phyloP scores from a whole-genome alignment of 2,329 filamentous ascomycete species.

The Trichoderma brevicompactum region DNA sequence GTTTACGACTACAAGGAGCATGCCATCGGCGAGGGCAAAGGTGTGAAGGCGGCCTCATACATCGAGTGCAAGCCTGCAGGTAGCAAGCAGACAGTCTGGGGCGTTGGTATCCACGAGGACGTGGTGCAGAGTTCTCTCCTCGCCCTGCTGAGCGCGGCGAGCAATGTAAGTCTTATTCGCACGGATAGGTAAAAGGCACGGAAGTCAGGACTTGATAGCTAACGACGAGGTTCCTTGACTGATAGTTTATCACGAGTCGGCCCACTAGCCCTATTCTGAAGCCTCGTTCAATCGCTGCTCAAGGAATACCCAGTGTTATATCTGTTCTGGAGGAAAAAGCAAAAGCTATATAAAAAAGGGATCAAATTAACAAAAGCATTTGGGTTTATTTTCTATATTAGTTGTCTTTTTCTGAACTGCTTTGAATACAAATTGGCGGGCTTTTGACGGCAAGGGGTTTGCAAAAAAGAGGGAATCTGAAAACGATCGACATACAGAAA shows the following conservation, averaged over 20 bases:
- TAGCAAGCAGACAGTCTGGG: conserved; percentile 18
- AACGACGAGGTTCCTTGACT: not conserved
- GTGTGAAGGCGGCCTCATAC: conserved; percentile 14
- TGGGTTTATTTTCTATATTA: too few relatives aligned
- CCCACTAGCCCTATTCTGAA: conserved; percentile 14
- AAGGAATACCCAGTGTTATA: not conserved
- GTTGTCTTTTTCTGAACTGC: too few relatives aligned
- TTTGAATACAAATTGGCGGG: too few relatives aligned
- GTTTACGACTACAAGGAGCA: conserved; percentile 20
- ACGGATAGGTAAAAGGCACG: not conserved
- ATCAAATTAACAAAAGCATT: too few relatives aligned
- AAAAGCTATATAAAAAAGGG: not conserved
- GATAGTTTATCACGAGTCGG: conserved; percentile 5
- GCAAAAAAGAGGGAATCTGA: too few relatives aligned
- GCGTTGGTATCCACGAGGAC: conserved; percentile 9
- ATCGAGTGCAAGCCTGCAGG: conserved; percentile 15
- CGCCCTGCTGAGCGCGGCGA: conserved; percentile 17
- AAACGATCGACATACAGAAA: too few relatives aligned
- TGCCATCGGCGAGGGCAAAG: conserved; percentile 9
- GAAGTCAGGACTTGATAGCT: not conserved
- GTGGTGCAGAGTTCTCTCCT: conserved; percentile 15
- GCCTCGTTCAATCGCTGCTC: not conserved
- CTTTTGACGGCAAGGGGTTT: too few relatives aligned
- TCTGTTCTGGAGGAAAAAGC: conserved; percentile 16
- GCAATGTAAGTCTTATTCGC: not conserved